These are phyloP conservation scores for Endothia cerciana DNA, from an alignment of 2,329 filamentous ascomycete species.

Conservation along the genomic window DNA sequence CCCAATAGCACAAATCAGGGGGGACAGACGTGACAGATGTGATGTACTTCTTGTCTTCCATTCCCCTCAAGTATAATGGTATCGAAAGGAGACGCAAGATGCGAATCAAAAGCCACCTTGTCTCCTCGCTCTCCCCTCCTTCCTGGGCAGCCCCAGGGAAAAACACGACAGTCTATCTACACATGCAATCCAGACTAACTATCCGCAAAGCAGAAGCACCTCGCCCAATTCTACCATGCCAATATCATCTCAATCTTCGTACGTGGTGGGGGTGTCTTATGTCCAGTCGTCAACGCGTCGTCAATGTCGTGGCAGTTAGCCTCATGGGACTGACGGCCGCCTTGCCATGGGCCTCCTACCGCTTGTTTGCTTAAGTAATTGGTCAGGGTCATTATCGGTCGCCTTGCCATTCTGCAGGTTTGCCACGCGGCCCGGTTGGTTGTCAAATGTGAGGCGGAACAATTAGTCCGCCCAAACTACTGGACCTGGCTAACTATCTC, in stretches of 20 bases:
- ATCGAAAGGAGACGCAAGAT: conserved; percentile 36
- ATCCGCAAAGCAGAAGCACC: conserved; percentile 6
- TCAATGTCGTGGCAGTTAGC: neutral
- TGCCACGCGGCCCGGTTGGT: neutral
- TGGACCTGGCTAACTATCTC: conserved; percentile 91
- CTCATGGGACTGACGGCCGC: neutral
- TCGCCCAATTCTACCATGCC: conserved; percentile 10
- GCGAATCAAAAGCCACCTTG: conserved; percentile 9
- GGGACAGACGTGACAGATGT: neutral
- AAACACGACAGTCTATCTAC: conserved; percentile 17
- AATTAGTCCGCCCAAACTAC: conserved; percentile 42
- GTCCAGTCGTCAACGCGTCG: neutral
- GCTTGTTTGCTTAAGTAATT: no score
- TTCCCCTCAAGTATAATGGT: conserved; percentile 35
- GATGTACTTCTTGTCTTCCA: conserved; percentile 1
- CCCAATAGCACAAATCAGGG: neutral
- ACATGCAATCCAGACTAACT: conserved; percentile 10
- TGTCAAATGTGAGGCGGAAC: conserved; percentile 4
- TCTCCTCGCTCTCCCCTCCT: neutral
- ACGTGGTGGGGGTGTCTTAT: neutral
- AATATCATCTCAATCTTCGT: neutral
- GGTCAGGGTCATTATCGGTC: neutral
- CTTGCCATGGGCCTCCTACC: neutral
- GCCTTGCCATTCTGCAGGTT: neutral
- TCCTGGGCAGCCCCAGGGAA: neutral